Conservation (phyloP, 1,139 yeast species). For the Ogataea hybrid region DNA sequence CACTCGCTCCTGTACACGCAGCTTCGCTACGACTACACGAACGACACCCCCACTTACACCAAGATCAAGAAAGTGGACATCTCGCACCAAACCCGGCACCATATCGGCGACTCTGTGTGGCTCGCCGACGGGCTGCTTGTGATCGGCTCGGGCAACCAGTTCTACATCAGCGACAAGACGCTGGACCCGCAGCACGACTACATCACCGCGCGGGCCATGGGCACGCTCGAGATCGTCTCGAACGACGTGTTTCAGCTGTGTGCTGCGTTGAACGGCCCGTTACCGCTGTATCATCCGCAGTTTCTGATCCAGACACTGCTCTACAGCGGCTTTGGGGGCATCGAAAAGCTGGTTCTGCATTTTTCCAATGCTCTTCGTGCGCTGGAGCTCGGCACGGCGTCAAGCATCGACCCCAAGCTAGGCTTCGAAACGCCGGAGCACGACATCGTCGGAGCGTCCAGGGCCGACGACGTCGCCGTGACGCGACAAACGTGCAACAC, state of each 20-base stretch:
- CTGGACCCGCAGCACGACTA: constrained; percentile 55
- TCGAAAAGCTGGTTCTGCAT: constrained; percentile 53
- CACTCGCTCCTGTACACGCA: constrained; percentile 73
- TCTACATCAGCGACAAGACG: constrained; percentile 74
- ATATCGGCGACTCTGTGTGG: constrained; percentile 90
- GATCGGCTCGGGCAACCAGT: constrained; percentile 86
- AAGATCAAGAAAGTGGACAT: constrained; percentile 74
- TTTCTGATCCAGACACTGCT: constrained; percentile 74
- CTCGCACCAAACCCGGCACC: constrained; percentile 68
- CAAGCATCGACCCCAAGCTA: constrained; percentile 36
- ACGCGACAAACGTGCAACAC: constrained; percentile 45
- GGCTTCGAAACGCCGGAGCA: constrained; percentile 36
- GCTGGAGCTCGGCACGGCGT: constrained; percentile 39
- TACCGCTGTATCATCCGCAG: constrained; percentile 93
- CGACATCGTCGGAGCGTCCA: constrained; percentile 7
- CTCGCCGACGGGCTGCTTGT: constrained; percentile 73
- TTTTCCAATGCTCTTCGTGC: constrained; percentile 54
- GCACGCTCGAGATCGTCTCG: constrained; percentile 44
- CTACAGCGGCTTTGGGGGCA: constrained; percentile 57
- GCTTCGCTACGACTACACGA: constrained; percentile 84
- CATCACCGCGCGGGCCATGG: constrained; percentile 44
- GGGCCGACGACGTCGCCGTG: constrained; percentile 38
- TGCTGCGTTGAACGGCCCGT: constrained; percentile 78
- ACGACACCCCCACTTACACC: constrained; percentile 71
- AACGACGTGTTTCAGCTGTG: constrained; percentile 64